Evolutionary conservation across 2,329 filamentous ascomycete species (phyloP), one percentile per base, ranked within the genome.

Genomic region (Hortaea sp.): DNA sequence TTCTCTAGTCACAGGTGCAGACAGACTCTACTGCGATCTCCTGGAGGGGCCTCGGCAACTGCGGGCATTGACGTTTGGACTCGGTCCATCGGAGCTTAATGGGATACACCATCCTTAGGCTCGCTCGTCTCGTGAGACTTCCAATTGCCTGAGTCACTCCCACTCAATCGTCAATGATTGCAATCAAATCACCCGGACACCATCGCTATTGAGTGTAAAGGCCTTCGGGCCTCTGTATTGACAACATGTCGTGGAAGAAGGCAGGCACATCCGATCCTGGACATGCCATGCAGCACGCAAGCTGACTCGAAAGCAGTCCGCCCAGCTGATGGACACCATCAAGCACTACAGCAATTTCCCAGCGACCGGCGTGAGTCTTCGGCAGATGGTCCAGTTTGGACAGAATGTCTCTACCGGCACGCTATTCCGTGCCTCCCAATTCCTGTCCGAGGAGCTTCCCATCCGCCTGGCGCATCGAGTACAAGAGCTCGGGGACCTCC

Each of bases 341-440:
- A 59, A 60, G 52, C 58, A 61, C 49, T 61, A 60, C 48, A 49
- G 44, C 67, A 88, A 82, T 69, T 98, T 97, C 69, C 92, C 92
- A 55, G 92, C 92, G 51, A 98, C 92, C 10, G 92, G 92, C 61
- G 86, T 94, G 60, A 95, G 89, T 66, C 76, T 98, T 69, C 81
- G 92, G 66, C 92, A 98, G 76, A 98, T 98, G 92, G 90, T 97
- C 49, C 90, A 97, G 68, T 97, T 97, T 67, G 90, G 90, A 63
- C 88, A 95, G 73, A 86, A 82, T 66, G 89, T 90, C 44, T 95
- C 89, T 11, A 86, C 82, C 59, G 88, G 90, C 56, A 98, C 92
- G 44, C 76, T 98, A 47, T 98, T 97, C 72, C 86, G 90, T 65
- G 92, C 92, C 44, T 97, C 92, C 28, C 92, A 97, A 72, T 98